Conservation (phyloP, 192 early-diverging fungal genomes). For the Coemansia sp. region DNA sequence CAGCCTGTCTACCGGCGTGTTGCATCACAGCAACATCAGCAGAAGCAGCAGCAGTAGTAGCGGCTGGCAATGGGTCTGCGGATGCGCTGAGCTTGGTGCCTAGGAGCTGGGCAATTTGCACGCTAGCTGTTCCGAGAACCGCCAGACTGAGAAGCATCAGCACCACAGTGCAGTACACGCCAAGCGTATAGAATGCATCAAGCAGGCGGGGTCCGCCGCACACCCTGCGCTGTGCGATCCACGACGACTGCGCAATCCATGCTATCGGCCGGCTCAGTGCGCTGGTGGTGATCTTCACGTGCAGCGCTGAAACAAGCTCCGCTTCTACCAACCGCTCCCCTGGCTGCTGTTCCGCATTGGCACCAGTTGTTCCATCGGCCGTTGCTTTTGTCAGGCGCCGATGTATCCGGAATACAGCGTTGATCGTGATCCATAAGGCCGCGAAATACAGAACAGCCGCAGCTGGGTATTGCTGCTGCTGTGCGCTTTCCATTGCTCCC, state of each 20-base stretch:
- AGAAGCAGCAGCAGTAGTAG: not conserved
- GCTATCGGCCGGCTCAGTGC: slow-evolving; percentile 8
- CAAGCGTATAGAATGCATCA: slow-evolving; percentile 18
- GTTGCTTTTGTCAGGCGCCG: not conserved
- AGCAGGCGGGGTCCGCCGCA: not conserved
- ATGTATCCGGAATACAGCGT: slow-evolving; percentile 7
- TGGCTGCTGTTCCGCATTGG: not conserved
- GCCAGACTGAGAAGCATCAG: slow-evolving; percentile 26
- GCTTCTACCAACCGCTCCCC: not conserved
- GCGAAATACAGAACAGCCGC: slow-evolving; percentile 12
- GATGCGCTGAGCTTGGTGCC: not conserved
- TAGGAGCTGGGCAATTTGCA: slow-evolving; percentile 20
- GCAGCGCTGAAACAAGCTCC: slow-evolving; percentile 40
- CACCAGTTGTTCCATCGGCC: not conserved
- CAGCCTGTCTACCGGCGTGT: not conserved
- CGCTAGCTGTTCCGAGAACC: slow-evolving; percentile 12
- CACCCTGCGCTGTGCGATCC: not conserved
- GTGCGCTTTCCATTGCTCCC: not conserved
- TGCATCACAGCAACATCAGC: not conserved
- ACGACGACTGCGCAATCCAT: not conserved
- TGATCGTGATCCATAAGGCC: slow-evolving; percentile 16
- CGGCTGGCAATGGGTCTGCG: too few relatives aligned
- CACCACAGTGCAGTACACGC: slow-evolving; percentile 7
- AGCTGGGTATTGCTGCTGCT: slow-evolving; percentile 8
- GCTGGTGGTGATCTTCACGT: slow-evolving; percentile 26